Evolutionary conservation across 164 flowering plant genomes (phyloP).

Genomic region (Paratinospora sagittata): DNA sequence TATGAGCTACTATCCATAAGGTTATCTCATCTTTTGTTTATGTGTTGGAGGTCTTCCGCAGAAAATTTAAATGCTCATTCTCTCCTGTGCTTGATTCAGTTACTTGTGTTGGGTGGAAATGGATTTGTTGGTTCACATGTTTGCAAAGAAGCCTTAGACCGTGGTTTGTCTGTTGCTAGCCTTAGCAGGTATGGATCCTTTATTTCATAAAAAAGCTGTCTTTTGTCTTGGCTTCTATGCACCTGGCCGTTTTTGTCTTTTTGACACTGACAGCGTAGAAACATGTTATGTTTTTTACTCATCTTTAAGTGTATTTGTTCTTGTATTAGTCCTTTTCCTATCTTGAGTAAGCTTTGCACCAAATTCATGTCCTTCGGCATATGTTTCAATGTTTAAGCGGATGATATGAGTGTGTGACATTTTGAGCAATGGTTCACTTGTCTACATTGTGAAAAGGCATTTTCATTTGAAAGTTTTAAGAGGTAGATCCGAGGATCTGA

Average conservation of each 20-base stretch:
- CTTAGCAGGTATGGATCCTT: constrained; percentile 70
- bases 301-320: not conserved
- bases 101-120: constrained; percentile 94
- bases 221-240: not conserved
- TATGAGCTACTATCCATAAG: not conserved
- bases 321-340: not conserved
- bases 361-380: not conserved
- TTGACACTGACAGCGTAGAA: not conserved
- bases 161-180: constrained; percentile 72
- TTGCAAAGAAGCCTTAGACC: constrained; percentile 72
- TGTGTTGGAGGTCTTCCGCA: constrained; percentile 2
- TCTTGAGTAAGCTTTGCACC: not conserved
- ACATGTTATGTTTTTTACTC: not conserved
- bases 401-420: not conserved
- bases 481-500: not conserved
- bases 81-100: constrained; percentile 34
- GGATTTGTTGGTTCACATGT: constrained; percentile 98
- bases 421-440: no score
- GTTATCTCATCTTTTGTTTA: not conserved
- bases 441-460: not conserved
- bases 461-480: not conserved
- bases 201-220: not conserved
- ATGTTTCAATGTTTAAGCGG: not conserved
- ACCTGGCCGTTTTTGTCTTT: not conserved
- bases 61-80: not conserved